A percentile compares a stretch with the other conserved stretches of the same genome.
These are phyloP conservation scores for Saturnispora hagleri DNA, from an alignment of 805 yeast species.

Conservation along the genomic window DNA sequence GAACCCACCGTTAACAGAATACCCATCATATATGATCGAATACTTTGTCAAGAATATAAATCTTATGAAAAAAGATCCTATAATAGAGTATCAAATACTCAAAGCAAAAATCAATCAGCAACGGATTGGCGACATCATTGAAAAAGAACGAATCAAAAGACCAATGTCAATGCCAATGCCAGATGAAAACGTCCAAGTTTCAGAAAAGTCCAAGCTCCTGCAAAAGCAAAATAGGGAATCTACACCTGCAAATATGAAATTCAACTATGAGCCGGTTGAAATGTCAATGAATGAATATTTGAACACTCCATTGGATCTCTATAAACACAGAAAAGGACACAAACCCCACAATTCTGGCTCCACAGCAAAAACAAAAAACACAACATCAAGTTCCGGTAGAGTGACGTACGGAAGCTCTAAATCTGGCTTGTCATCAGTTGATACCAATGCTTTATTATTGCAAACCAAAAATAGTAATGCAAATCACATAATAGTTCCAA, in stretches of 20 bases:
- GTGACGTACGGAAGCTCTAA: background rate
- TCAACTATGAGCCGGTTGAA: slow-evolving; percentile 9
- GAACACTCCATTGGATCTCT: slow-evolving; percentile 11
- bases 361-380: background rate
- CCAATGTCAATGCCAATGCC: slow-evolving; percentile 10
- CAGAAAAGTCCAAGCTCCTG: background rate
- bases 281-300: slow-evolving; percentile 12
- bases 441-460: slow-evolving; percentile 4
- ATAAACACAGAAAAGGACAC: slow-evolving; percentile 9
- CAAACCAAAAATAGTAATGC: background rate
- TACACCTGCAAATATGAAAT: slow-evolving; percentile 7
- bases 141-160: background rate
- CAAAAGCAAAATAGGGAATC: slow-evolving; percentile 9
- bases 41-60: slow-evolving; percentile 11
- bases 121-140: background rate
- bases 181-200: background rate
- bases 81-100: slow-evolving; percentile 8
- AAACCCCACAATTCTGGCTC: background rate
- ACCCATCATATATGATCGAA: slow-evolving; percentile 12
- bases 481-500: background rate
- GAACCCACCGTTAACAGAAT: slow-evolving; percentile 6
- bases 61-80: slow-evolving; percentile 11
- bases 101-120: slow-evolving; percentile 9
- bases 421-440: slow-evolving; percentile 8
- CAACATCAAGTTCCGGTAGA: background rate